A percentile compares a stretch with the other conserved stretches of the same genome.
Conservation (phyloP, 2,329 filamentous ascomycete genomes). For the Penicillium sp. region DNA sequence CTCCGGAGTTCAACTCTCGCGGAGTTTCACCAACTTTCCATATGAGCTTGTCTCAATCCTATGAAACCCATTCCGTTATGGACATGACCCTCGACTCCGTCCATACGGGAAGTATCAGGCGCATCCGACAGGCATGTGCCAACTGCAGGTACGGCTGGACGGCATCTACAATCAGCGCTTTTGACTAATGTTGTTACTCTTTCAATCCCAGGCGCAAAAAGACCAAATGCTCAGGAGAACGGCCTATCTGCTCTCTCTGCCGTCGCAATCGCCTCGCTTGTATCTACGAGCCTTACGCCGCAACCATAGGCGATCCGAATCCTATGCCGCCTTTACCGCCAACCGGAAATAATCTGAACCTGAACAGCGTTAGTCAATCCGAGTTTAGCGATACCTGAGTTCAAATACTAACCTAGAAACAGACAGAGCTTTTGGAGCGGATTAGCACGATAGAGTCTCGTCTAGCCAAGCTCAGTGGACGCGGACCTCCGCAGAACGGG, state of each 20-base stretch:
- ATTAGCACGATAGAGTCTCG: constrained; percentile 24
- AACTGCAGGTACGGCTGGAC: constrained; percentile 25
- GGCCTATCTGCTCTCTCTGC: constrained; percentile 26
- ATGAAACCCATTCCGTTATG: constrained; percentile 4
- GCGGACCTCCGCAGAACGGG: not conserved
- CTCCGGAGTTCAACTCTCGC: not conserved
- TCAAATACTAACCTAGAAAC: not conserved
- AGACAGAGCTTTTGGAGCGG: constrained; percentile 18
- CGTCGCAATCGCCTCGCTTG: constrained; percentile 24
- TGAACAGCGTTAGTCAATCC: constrained; percentile 1
- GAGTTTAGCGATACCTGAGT: not conserved
- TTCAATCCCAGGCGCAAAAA: constrained; percentile 21
- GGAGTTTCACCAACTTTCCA: not conserved
- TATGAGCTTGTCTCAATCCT: too few species aligned
- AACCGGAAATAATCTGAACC: not conserved
- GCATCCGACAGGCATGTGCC: constrained; percentile 30
- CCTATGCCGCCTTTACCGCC: not conserved
- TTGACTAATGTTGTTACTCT: not conserved
- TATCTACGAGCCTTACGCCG: constrained; percentile 27
- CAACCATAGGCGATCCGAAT: constrained; percentile 8
- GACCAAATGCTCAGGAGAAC: constrained; percentile 27
- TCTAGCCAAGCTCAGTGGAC: constrained; percentile 21
- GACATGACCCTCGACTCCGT: constrained; percentile 7
- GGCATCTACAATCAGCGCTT: not conserved
- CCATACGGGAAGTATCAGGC: constrained; percentile 15